Percentiles rank a stretch among this genome's conserved stretches.
Evolutionary conservation across 345 rosid genomes (phyloP).

Genomic region (Durio zibethinus): DNA sequence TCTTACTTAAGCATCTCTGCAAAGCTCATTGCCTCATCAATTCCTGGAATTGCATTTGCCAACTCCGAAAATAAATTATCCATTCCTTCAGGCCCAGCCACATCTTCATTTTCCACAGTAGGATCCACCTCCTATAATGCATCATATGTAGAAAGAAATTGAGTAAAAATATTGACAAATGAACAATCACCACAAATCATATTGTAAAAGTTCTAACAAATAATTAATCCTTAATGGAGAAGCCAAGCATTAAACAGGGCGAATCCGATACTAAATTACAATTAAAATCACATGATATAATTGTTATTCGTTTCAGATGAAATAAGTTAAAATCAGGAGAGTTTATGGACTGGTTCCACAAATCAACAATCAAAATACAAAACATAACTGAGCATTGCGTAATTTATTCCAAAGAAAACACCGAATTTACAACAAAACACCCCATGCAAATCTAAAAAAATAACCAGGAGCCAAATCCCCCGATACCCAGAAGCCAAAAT

Average conservation of each 20-base stretch:
- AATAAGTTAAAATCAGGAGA: neutral
- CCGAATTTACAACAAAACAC: neutral
- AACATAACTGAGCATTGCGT: neutral
- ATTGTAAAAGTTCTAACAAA: neutral
- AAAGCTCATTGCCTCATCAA: slow-evolving; percentile 99
- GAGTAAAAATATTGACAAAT: neutral
- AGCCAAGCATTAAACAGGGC: neutral
- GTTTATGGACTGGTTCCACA: neutral
- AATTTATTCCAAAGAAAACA: slow-evolving; percentile 12
- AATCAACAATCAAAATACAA: slow-evolving; percentile 1
- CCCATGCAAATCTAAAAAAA: neutral
- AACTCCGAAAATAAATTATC: slow-evolving; percentile 85
- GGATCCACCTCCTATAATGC: slow-evolving; percentile 92
- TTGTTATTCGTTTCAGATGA: neutral
- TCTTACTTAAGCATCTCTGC: slow-evolving; percentile 96
- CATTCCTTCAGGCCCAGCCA: slow-evolving; percentile 74
- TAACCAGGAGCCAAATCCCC: neutral
- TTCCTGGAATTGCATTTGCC: slow-evolving; percentile 96
- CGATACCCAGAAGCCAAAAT: slow-evolving; percentile 1
- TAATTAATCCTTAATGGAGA: neutral
- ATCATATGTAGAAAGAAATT: neutral
- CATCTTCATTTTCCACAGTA: slow-evolving; percentile 70
- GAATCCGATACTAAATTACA: neutral
- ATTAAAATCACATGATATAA: neutral
- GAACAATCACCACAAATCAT: neutral